A percentile compares a stretch with the other conserved stretches of the same genome.
Conservation (phyloP, 2,329 filamentous ascomycete genomes). For the Fusarium chaquense region DNA sequence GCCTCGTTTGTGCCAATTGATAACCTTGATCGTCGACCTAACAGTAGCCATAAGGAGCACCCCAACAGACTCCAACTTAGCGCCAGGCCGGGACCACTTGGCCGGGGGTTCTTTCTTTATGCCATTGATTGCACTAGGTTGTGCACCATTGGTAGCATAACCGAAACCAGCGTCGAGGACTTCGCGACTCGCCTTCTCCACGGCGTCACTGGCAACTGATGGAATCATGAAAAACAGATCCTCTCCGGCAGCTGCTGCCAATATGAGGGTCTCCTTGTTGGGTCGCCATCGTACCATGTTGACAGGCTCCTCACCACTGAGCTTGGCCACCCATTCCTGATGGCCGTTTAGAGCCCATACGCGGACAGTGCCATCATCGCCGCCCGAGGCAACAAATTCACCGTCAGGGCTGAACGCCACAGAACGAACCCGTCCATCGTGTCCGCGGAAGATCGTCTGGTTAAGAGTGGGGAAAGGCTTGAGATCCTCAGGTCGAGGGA, state of each 20-base stretch:
- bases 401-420: slow-evolving; percentile 88
- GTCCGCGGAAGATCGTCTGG: slow-evolving; percentile 87
- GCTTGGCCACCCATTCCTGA: slow-evolving; percentile 85
- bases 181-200: slow-evolving; percentile 80
- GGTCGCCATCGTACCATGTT: slow-evolving; percentile 92
- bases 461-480: slow-evolving; percentile 94
- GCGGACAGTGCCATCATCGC: slow-evolving; percentile 91
- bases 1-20: slow-evolving; percentile 93
- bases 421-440: slow-evolving; percentile 87
- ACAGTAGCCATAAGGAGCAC: slow-evolving; percentile 86
- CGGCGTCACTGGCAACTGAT: slow-evolving; percentile 76
- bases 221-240: slow-evolving; percentile 88
- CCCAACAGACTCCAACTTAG: slow-evolving; percentile 79
- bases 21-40: slow-evolving; percentile 82
- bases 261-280: slow-evolving; percentile 79
- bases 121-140: slow-evolving; percentile 64
- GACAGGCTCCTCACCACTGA: slow-evolving; percentile 83
- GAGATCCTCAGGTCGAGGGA: slow-evolving; percentile 92
- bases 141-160: slow-evolving; percentile 78
- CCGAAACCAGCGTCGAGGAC: slow-evolving; percentile 92
- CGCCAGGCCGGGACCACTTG: slow-evolving; percentile 84
- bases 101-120: slow-evolving; percentile 80
- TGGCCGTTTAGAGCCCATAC: slow-evolving; percentile 93
- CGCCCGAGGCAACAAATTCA: slow-evolving; percentile 88
- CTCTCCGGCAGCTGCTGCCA: slow-evolving; percentile 87